Evolutionary conservation across 2,329 filamentous ascomycete species (phyloP).

Genomic region (Cladosporium colombiae): DNA sequence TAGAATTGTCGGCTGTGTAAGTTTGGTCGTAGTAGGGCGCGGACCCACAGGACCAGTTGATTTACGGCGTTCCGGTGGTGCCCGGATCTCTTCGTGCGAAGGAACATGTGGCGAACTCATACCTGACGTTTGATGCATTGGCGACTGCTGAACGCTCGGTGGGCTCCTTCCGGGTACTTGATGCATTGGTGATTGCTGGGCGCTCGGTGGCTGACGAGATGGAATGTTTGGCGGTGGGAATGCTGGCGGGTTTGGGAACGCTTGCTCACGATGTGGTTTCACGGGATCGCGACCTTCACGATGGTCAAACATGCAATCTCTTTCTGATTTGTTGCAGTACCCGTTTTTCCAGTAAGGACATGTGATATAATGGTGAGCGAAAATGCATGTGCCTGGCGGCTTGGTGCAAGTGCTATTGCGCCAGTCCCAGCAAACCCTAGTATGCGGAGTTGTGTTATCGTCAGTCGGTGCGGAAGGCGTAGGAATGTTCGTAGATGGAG

Average conservation of each 20-base stretch:
- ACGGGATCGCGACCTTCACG: not conserved
- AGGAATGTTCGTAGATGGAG: not conserved
- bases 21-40: not conserved
- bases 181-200: not conserved
- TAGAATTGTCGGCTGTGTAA: not conserved
- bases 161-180: not conserved
- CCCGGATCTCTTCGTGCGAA: not conserved
- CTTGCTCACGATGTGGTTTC: too few relatives aligned
- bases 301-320: not conserved
- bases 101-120: not conserved
- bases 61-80: not conserved
- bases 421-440: slow-evolving; percentile 25
- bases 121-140: not conserved
- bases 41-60: not conserved
- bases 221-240: not conserved
- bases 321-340: slow-evolving; percentile 21
- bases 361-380: slow-evolving; percentile 29
- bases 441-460: not conserved
- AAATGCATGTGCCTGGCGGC: slow-evolving; percentile 26
- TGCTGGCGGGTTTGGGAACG: too few relatives aligned
- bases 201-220: not conserved
- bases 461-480: not conserved
- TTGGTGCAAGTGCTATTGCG: slow-evolving; percentile 21
- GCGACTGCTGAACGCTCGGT: not conserved
- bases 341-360: slow-evolving; percentile 27